Percentiles rank a stretch among this genome's conserved stretches.
Evolutionary conservation across 2,329 filamentous ascomycete genomes (phyloP).

Genomic region (Podosphaera leucotricha): DNA sequence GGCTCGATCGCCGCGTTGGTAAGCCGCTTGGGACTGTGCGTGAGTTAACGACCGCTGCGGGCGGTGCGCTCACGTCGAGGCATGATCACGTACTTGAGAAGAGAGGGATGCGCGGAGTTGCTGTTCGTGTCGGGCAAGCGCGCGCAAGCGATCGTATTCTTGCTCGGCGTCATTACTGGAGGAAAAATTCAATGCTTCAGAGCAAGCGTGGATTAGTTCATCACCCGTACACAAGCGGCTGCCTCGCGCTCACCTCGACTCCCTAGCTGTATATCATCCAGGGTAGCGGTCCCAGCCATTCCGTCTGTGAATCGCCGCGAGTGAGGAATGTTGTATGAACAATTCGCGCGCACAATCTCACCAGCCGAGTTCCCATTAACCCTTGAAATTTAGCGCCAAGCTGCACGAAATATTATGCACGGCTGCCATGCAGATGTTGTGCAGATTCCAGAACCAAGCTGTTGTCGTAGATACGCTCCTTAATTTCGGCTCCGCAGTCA

Average conservation of each 20-base stretch:
- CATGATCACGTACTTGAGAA: conserved; percentile 29
- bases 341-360: no score
- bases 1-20: conserved; percentile 60
- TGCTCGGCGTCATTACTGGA: conserved; percentile 45
- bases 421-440: no score
- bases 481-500: no score
- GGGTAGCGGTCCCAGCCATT: no score
- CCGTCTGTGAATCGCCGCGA: no score
- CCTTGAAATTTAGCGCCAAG: no score
- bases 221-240: neutral
- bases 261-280: no score
- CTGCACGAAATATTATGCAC: no score
- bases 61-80: neutral
- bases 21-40: conserved; percentile 49
- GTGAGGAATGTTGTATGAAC: no score
- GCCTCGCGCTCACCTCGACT: neutral
- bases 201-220: neutral
- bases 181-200: conserved; percentile 50
- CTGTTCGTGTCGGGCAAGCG: conserved; percentile 60
- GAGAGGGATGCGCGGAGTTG: conserved; percentile 57
- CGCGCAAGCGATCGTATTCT: conserved; percentile 81
- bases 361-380: no score
- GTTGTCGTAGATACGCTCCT: no score
- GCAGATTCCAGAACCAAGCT: no score
- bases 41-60: neutral